These are phyloP conservation scores for Saccharomycopsis crataegensis DNA, from an alignment of 1,139 yeast species.

Conservation along the genomic window DNA sequence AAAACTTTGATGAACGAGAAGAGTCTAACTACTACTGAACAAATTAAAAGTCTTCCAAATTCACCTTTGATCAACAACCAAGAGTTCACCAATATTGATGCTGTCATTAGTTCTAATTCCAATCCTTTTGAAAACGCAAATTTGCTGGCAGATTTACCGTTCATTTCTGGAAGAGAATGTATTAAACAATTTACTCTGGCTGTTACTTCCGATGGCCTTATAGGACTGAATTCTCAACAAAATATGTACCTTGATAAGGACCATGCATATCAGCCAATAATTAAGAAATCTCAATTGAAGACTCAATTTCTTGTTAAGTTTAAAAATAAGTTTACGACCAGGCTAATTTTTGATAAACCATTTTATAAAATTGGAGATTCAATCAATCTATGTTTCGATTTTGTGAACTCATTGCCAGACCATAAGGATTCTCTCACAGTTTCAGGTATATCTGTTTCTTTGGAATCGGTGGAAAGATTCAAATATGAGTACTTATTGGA, in stretches of 20 bases:
- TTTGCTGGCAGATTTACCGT: too few species aligned
- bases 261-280: conserved; percentile 2
- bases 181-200: too few species aligned
- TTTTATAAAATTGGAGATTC: conserved; percentile 46
- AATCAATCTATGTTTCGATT: conserved; percentile 33
- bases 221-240: too few species aligned
- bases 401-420: conserved; percentile 14
- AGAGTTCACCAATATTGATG: neutral
- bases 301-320: conserved; percentile 30
- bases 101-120: neutral
- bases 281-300: conserved; percentile 22
- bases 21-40: conserved; percentile 17
- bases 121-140: too few species aligned
- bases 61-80: conserved; percentile 5
- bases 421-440: conserved; percentile 21
- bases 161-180: too few species aligned
- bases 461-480: conserved; percentile 20
- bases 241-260: neutral
- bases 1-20: conserved; percentile 13
- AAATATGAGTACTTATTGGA: conserved; percentile 11
- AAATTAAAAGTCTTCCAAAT: conserved; percentile 16
- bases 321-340: conserved; percentile 28
- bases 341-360: conserved; percentile 32
- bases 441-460: conserved; percentile 25
- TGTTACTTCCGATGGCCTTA: too few species aligned